Percentiles rank a stretch among this genome's conserved stretches.
Conservation (phyloP, 768 basidiomycete species). For the Lactarius indigo region DNA sequence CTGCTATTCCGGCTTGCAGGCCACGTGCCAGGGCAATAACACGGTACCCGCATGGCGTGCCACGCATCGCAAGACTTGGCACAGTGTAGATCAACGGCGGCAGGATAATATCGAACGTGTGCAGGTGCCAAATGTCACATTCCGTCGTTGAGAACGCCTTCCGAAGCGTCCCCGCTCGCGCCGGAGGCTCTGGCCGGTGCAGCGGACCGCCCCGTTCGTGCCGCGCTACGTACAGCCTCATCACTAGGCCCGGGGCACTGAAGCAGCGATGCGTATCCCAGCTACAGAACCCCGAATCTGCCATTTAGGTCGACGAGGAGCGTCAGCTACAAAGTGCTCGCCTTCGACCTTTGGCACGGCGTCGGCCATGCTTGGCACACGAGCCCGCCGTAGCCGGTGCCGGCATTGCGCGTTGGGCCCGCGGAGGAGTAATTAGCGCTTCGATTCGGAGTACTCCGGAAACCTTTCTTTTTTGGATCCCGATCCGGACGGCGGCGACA, state of each 20-base stretch:
- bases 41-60: conserved; percentile 22
- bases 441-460: conserved; percentile 29
- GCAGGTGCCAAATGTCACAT: no score
- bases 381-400: conserved; percentile 89
- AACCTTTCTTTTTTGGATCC: not conserved
- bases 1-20: conserved; percentile 54
- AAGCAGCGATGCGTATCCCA: conserved; percentile 98
- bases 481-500: conserved; percentile 10
- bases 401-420: conserved; percentile 78
- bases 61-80: conserved; percentile 67
- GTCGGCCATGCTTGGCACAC: conserved; percentile 71
- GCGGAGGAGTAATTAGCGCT: conserved; percentile 57
- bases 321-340: conserved; percentile 69
- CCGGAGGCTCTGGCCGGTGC: not conserved
- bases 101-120: no score
- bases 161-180: not conserved
- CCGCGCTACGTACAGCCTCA: conserved; percentile 90
- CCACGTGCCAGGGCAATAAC: conserved; percentile 44
- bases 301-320: conserved; percentile 69
- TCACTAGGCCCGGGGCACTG: conserved; percentile 89
- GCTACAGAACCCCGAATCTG: conserved; percentile 80
- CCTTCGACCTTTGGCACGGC: conserved; percentile 89
- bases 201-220: conserved; percentile 38
- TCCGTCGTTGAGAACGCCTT: not conserved
- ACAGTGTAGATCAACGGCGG: conserved; percentile 34